phyloP scores from a whole-genome alignment of 805 yeast genomes.

The Hanseniaspora mollemarum region DNA sequence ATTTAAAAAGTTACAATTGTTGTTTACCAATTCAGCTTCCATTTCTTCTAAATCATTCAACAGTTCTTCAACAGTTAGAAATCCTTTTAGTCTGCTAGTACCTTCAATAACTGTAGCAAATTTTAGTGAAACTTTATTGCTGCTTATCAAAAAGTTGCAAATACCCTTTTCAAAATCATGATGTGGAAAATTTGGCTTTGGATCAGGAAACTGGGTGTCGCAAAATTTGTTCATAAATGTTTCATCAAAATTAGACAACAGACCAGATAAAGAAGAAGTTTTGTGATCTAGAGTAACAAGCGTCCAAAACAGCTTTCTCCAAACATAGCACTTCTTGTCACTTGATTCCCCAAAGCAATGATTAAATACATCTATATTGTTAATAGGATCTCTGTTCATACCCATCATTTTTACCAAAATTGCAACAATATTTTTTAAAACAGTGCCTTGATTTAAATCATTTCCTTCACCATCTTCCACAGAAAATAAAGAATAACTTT shows the following conservation, averaged over 20 bases:
- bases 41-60: conserved; percentile 1
- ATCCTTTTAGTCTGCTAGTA: conserved; percentile 2
- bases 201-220: conserved; percentile 9
- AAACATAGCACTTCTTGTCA: conserved; percentile 6
- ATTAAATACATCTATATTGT: conserved; percentile 4
- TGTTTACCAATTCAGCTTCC: neutral
- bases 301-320: conserved; percentile 13
- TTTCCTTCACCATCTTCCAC: conserved; percentile 16
- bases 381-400: conserved; percentile 14
- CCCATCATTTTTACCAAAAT: conserved; percentile 14
- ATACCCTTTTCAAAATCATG: conserved; percentile 1
- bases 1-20: neutral
- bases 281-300: conserved; percentile 13
- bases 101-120: conserved; percentile 4
- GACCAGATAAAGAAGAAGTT: conserved; percentile 9
- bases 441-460: conserved; percentile 11
- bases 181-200: neutral
- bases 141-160: conserved; percentile 5
- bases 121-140: neutral
- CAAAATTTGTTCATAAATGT: neutral
- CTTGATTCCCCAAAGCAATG: neutral
- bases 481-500: conserved; percentile 13
- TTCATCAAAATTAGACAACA: conserved; percentile 7
- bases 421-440: conserved; percentile 9
- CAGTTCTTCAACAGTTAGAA: neutral